Evolutionary conservation across 345 rosid species (phyloP).

Genomic region (Arabidopsis suecica): DNA sequence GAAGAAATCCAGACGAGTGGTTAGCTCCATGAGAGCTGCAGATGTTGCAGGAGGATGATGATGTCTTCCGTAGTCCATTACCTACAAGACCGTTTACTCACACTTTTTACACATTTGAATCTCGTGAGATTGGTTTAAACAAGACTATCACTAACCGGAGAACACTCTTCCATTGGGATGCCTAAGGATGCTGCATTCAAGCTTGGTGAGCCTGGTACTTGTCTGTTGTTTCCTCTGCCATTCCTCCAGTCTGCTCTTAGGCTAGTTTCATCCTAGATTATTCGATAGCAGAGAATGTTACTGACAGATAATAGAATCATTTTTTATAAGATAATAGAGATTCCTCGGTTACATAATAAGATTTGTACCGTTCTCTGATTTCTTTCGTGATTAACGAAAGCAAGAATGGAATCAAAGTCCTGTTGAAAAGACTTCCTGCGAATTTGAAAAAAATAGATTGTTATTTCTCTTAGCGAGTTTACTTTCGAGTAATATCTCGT

Average conservation of each 20-base stretch:
- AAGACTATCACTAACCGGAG: slow-evolving; percentile 33
- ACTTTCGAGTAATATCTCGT: not conserved
- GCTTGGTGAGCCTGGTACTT: slow-evolving; percentile 50
- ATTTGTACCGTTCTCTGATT: slow-evolving; percentile 66
- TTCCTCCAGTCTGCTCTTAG: slow-evolving; percentile 72
- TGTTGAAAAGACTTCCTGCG: slow-evolving; percentile 87
- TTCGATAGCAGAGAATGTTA: slow-evolving; percentile 11
- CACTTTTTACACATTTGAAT: not conserved
- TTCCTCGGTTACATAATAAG: not conserved
- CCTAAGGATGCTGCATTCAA: slow-evolving; percentile 41
- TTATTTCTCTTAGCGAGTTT: not conserved
- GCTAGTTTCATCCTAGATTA: slow-evolving; percentile 59
- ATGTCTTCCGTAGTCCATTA: slow-evolving; percentile 49
- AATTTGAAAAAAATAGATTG: slow-evolving; percentile 7
- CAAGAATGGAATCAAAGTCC: slow-evolving; percentile 93
- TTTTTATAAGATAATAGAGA: not conserved
- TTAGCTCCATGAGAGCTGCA: slow-evolving; percentile 85
- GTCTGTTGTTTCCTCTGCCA: slow-evolving; percentile 80
- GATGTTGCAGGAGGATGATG: slow-evolving; percentile 67
- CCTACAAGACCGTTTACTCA: slow-evolving; percentile 47
- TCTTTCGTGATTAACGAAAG: slow-evolving; percentile 86
- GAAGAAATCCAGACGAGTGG: slow-evolving; percentile 94
- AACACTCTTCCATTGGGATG: slow-evolving; percentile 44
- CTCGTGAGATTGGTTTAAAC: not conserved
- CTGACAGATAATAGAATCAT: not conserved